Percentiles rank a stretch among this genome's conserved stretches.
Evolutionary conservation across 495 filamentous ascomycete species (phyloP).

Genomic region (Hapsidospora chrysogenum): DNA sequence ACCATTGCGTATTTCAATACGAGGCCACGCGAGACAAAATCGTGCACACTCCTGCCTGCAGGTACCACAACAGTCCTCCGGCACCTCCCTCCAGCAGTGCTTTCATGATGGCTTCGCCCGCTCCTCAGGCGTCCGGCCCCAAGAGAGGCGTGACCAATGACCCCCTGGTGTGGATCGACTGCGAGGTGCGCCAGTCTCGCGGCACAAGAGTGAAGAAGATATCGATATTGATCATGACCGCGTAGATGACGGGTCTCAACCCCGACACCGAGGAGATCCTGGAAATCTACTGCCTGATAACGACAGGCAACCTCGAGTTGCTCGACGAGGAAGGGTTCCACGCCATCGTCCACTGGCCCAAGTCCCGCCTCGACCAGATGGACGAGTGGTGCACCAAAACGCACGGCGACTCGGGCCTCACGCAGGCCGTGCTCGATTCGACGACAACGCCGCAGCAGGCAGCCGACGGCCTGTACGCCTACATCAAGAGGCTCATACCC

Average conservation of each 20-base stretch:
- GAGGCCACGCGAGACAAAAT: too few relatives aligned
- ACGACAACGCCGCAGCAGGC: constrained; percentile 55
- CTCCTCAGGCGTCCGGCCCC: background rate
- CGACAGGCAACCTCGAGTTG: constrained; percentile 57
- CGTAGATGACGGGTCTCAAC: constrained; percentile 87
- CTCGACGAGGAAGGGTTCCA: constrained; percentile 69
- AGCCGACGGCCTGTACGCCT: constrained; percentile 54
- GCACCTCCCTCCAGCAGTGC: too few relatives aligned
- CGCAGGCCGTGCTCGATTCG: constrained; percentile 56
- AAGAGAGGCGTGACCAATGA: constrained; percentile 9
- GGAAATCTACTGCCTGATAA: constrained; percentile 88
- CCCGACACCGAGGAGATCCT: constrained; percentile 66
- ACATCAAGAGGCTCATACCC: constrained; percentile 57
- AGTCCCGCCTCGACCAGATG: constrained; percentile 61
- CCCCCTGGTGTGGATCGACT: constrained; percentile 71
- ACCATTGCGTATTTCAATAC: too few relatives aligned
- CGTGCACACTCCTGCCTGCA: too few relatives aligned
- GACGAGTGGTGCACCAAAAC: constrained; percentile 38
- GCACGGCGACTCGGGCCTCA: constrained; percentile 62
- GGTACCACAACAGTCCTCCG: too few relatives aligned
- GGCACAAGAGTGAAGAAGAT: too few relatives aligned
- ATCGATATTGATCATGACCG: background rate
- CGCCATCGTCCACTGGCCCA: constrained; percentile 57
- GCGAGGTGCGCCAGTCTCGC: constrained; percentile 42
- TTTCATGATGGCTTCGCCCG: too few relatives aligned